phyloP scores from a whole-genome alignment of 1,139 yeast species.

The Meyerozyma athensensis region DNA sequence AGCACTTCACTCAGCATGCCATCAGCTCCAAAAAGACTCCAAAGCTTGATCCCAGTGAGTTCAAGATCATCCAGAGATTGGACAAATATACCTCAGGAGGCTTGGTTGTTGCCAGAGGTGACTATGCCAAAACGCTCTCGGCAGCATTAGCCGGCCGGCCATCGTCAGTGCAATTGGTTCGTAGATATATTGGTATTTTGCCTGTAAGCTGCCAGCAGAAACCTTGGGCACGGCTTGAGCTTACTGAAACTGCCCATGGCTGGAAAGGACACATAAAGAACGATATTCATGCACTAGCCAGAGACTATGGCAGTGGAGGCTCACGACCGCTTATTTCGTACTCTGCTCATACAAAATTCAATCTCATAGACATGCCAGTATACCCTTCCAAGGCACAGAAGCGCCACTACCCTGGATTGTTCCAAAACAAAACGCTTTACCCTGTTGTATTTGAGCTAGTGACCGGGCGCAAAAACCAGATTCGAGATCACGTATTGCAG shows the following conservation, averaged over 20 bases:
- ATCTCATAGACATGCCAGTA: not conserved
- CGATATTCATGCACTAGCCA: slow-evolving; percentile 12
- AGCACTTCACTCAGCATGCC: not conserved
- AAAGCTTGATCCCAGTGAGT: slow-evolving; percentile 9
- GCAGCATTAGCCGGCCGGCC: slow-evolving; percentile 1
- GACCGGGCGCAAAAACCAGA: slow-evolving; percentile 25
- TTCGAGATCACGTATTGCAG: slow-evolving; percentile 21
- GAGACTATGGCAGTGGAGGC: slow-evolving; percentile 8
- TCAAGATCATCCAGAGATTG: slow-evolving; percentile 19
- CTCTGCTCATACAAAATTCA: not conserved
- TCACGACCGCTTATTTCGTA: not conserved
- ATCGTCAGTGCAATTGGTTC: slow-evolving; percentile 7
- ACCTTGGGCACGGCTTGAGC: not conserved
- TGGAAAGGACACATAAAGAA: slow-evolving; percentile 13
- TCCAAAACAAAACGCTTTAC: slow-evolving; percentile 9
- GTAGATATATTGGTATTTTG: slow-evolving; percentile 20
- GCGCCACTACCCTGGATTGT: slow-evolving; percentile 13
- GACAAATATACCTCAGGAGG: slow-evolving; percentile 25
- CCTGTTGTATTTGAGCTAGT: slow-evolving; percentile 19
- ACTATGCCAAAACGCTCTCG: slow-evolving; percentile 12
- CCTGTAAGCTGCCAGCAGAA: slow-evolving; percentile 4
- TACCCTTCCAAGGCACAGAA: not conserved
- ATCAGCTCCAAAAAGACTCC: not conserved
- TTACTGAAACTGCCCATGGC: not conserved
- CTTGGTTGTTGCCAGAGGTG: slow-evolving; percentile 18